A percentile compares a stretch with the other conserved stretches of the same genome.
Conservation (phyloP, 495 filamentous ascomycete genomes). For the Hypoxylon rickii region DNA sequence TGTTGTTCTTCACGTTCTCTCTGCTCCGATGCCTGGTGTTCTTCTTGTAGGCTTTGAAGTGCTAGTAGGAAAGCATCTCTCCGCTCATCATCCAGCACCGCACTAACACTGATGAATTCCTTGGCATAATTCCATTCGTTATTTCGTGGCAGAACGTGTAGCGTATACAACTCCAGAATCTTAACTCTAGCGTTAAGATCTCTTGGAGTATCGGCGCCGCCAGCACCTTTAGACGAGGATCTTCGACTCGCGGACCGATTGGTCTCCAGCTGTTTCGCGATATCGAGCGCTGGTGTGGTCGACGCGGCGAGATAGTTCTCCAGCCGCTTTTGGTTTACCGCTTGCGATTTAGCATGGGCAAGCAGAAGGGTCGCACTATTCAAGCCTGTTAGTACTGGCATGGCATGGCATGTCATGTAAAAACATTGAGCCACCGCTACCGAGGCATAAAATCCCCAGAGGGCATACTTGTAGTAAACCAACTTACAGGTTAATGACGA, state of each 20-base stretch:
- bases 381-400: slow-evolving; percentile 14
- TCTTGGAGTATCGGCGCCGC: slow-evolving; percentile 75
- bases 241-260: slow-evolving; percentile 31
- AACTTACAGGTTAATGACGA: slow-evolving; percentile 86
- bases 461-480: neutral
- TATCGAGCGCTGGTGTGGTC: slow-evolving; percentile 68
- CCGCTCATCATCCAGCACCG: slow-evolving; percentile 88
- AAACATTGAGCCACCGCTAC: neutral
- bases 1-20: slow-evolving; percentile 66
- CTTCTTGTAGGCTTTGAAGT: slow-evolving; percentile 73
- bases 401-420: neutral
- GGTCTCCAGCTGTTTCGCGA: slow-evolving; percentile 60
- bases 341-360: slow-evolving; percentile 81
- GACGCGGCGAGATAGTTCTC: slow-evolving; percentile 88
- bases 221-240: slow-evolving; percentile 47
- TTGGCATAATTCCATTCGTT: slow-evolving; percentile 93
- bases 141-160: slow-evolving; percentile 89
- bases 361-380: slow-evolving; percentile 80
- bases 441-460: neutral
- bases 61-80: slow-evolving; percentile 83
- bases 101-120: slow-evolving; percentile 82
- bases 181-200: slow-evolving; percentile 77
- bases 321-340: slow-evolving; percentile 80
- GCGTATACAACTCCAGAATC: slow-evolving; percentile 89
- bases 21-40: slow-evolving; percentile 66